These are phyloP conservation scores for Magnusiomyces suaveolens DNA, from an alignment of 1,139 yeast species.

Conservation along the genomic window DNA sequence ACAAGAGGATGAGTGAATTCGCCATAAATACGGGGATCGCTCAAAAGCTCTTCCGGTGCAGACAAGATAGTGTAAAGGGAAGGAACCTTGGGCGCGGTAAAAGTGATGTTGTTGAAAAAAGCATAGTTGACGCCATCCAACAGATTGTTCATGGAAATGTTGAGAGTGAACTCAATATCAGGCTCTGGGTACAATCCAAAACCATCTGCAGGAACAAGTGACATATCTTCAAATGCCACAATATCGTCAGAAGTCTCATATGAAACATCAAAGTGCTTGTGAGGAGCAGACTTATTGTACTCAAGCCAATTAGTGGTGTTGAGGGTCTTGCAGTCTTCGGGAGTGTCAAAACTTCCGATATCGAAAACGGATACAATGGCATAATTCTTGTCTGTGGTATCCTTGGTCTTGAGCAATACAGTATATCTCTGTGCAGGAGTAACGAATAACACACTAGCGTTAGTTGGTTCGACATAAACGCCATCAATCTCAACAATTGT, in stretches of 20 bases:
- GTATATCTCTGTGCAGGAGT: conserved; percentile 75
- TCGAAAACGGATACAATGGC: conserved; percentile 75
- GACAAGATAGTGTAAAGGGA: conserved; percentile 64
- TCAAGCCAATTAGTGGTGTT: conserved; percentile 66
- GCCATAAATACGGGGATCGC: conserved; percentile 62
- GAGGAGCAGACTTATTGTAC: conserved; percentile 41
- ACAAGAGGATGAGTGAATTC: conserved; percentile 66
- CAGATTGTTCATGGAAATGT: conserved; percentile 70
- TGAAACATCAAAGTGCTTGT: conserved; percentile 38
- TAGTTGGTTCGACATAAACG: conserved; percentile 53
- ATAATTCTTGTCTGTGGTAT: conserved; percentile 48
- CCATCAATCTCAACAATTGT: conserved; percentile 82
- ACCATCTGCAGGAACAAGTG: conserved; percentile 48
- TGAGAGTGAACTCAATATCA: conserved; percentile 56
- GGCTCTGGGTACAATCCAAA: conserved; percentile 49
- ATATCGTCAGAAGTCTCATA: conserved; percentile 30
- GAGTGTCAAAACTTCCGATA: conserved; percentile 67
- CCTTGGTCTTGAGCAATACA: conserved; percentile 62
- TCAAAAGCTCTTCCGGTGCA: conserved; percentile 43
- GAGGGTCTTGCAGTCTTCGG: conserved; percentile 45
- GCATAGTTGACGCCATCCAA: conserved; percentile 82
- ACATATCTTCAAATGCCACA: conserved; percentile 44
- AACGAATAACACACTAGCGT: conserved; percentile 51
- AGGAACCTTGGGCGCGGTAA: conserved; percentile 72
- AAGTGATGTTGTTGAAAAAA: conserved; percentile 78